A percentile compares a stretch with the other conserved stretches of the same genome.
Conservation (phyloP, 345 rosid genomes). For the Hypericum androsaemum region DNA sequence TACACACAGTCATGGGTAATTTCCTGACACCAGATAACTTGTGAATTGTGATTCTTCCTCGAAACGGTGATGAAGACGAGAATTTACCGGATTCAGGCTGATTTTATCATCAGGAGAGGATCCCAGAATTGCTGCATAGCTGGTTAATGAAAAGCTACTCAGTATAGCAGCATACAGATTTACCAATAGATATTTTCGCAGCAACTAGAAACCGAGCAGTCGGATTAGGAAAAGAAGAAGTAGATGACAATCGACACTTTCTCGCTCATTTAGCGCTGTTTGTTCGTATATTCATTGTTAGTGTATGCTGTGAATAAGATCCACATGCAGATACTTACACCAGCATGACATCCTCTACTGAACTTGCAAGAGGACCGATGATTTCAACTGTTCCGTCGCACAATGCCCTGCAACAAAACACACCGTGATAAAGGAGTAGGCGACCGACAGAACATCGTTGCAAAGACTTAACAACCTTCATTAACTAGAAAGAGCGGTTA, state of each 20-base stretch:
- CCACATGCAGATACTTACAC: constrained; percentile 43
- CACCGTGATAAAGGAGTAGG: no score
- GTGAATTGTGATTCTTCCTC: no score
- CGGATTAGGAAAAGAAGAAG: no score
- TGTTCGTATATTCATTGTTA: neutral
- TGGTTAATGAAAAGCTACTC: constrained; percentile 14
- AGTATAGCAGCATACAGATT: constrained; percentile 7
- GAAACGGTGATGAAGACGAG: neutral
- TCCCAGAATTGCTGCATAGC: constrained; percentile 86
- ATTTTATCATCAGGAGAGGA: constrained; percentile 42
- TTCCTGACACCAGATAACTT: no score
- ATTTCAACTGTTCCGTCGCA: constrained; percentile 78
- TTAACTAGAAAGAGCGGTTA: constrained; percentile 16
- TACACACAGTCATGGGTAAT: no score
- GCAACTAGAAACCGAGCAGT: no score
- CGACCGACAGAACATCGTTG: no score
- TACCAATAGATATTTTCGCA: constrained; percentile 1
- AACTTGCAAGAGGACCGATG: constrained; percentile 77
- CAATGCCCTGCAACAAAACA: constrained; percentile 35
- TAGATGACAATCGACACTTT: neutral
- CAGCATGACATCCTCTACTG: constrained; percentile 64
- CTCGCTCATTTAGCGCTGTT: neutral
- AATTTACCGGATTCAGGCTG: constrained; percentile 48
- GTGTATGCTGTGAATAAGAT: neutral
- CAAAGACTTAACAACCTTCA: neutral